A percentile compares a stretch with the other conserved stretches of the same genome.
phyloP scores from a whole-genome alignment of 768 basidiomycete genomes.

The Lentinula lateritia region DNA sequence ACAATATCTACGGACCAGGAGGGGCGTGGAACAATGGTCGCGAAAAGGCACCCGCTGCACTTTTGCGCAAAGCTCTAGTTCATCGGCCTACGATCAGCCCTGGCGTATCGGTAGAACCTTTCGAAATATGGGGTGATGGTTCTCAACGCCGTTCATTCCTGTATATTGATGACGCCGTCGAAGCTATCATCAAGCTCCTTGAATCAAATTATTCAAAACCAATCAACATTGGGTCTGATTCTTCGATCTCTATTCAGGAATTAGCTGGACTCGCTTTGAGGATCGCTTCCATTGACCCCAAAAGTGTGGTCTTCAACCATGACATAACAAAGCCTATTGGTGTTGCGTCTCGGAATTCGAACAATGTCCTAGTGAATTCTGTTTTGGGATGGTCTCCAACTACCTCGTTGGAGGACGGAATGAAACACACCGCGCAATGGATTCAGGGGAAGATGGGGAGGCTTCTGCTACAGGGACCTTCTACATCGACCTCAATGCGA shows the following conservation, averaged over 20 bases:
- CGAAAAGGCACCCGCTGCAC: slow-evolving; percentile 55
- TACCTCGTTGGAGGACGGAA: slow-evolving; percentile 37
- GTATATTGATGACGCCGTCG: slow-evolving; percentile 49
- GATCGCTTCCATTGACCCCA: slow-evolving; percentile 22
- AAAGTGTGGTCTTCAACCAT: slow-evolving; percentile 22
- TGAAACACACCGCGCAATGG: slow-evolving; percentile 43
- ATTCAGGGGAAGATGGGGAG: slow-evolving; percentile 28
- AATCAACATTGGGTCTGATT: slow-evolving; percentile 50
- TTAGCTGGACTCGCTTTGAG: slow-evolving; percentile 36
- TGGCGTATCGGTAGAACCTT: slow-evolving; percentile 1
- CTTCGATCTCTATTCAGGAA: slow-evolving; percentile 32
- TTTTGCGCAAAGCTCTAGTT: slow-evolving; percentile 47
- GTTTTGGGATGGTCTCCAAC: slow-evolving; percentile 38
- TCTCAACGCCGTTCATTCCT: slow-evolving; percentile 49
- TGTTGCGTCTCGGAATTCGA: slow-evolving; percentile 46
- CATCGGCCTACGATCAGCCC: slow-evolving; percentile 15
- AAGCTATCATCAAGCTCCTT: slow-evolving; percentile 41
- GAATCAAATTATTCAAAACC: slow-evolving; percentile 27
- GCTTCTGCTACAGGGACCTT: background rate
- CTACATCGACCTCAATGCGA: slow-evolving; percentile 10
- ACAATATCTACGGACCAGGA: slow-evolving; percentile 53
- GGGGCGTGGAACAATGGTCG: slow-evolving; percentile 48
- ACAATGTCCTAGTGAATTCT: slow-evolving; percentile 31
- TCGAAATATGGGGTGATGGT: slow-evolving; percentile 59
- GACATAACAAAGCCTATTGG: slow-evolving; percentile 32